phyloP scores from a whole-genome alignment of 441 rosid species.

The Brassica balearica region DNA sequence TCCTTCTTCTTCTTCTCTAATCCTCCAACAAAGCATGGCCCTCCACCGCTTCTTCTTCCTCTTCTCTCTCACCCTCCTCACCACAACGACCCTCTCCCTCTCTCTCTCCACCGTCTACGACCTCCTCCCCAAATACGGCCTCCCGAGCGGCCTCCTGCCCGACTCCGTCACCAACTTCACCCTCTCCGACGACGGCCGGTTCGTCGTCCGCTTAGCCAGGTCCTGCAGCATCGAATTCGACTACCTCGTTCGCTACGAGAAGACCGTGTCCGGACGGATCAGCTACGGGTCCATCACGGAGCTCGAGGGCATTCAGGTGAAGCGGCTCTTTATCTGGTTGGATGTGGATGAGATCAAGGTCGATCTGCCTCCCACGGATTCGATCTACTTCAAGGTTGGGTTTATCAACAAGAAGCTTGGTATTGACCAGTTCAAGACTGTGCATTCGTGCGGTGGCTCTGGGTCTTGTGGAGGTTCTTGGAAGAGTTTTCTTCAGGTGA shows the following conservation, averaged over 20 bases:
- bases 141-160: constrained; percentile 86
- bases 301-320: constrained; percentile 87
- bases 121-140: constrained; percentile 81
- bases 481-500: constrained; percentile 65
- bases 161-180: constrained; percentile 61
- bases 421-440: constrained; percentile 74
- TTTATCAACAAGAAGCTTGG: constrained; percentile 84
- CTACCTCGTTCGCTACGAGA: constrained; percentile 82
- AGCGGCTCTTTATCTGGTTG: constrained; percentile 75
- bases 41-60: constrained; percentile 36
- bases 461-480: constrained; percentile 49
- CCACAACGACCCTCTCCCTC: constrained; percentile 31
- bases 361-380: constrained; percentile 85
- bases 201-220: constrained; percentile 56
- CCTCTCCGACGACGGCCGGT: constrained; percentile 68
- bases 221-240: constrained; percentile 79
- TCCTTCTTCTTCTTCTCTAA: background rate
- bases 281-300: constrained; percentile 73
- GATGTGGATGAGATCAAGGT: constrained; percentile 85
- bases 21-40: constrained; percentile 31
- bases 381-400: constrained; percentile 91
- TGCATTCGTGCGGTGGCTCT: constrained; percentile 71
- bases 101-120: constrained; percentile 61
- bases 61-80: constrained; percentile 10
- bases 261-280: constrained; percentile 67